Percentiles rank a stretch among this genome's conserved stretches.
phyloP scores from a whole-genome alignment of 2,329 filamentous ascomycete species.

The Ophiostoma triangulosporum region DNA sequence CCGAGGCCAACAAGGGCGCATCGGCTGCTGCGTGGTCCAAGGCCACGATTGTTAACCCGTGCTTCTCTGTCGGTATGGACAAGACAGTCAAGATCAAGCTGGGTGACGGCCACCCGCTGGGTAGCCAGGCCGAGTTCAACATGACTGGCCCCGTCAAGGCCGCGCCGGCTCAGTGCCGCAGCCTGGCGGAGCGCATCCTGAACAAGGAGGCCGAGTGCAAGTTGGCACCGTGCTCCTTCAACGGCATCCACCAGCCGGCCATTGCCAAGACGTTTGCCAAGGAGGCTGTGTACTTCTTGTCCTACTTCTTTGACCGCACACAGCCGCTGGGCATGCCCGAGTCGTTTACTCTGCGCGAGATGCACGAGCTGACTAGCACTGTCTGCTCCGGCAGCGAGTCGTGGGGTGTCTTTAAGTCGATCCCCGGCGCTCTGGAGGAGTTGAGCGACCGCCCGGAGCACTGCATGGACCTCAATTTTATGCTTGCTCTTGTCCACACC shows the following conservation, averaged over 20 bases:
- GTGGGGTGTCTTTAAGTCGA: constrained; percentile 69
- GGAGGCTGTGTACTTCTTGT: constrained; percentile 93
- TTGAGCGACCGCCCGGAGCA: constrained; percentile 72
- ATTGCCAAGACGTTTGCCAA: constrained; percentile 81
- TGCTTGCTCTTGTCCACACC: constrained; percentile 82
- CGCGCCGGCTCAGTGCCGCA: constrained; percentile 76
- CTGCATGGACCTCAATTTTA: constrained; percentile 93
- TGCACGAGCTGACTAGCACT: constrained; percentile 70
- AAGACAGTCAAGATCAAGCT: constrained; percentile 62
- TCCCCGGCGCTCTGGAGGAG: constrained; percentile 69
- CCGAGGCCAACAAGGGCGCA: constrained; percentile 46
- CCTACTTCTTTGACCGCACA: constrained; percentile 95
- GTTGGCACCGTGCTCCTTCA: constrained; percentile 92
- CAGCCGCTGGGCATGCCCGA: constrained; percentile 96
- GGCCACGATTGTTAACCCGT: constrained; percentile 66
- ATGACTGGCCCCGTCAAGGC: constrained; percentile 73
- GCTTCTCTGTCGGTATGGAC: constrained; percentile 68
- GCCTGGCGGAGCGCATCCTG: constrained; percentile 78
- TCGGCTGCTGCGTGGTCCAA: constrained; percentile 52
- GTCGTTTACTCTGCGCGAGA: constrained; percentile 80
- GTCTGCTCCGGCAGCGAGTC: constrained; percentile 67
- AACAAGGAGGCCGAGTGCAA: constrained; percentile 73
- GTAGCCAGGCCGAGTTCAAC: constrained; percentile 53
- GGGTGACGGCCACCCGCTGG: constrained; percentile 50
- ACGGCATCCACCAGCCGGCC: constrained; percentile 87